Base-by-base conservation (phyloP, 768 basidiomycete species). In the Naganishia antarctica region DNA sequence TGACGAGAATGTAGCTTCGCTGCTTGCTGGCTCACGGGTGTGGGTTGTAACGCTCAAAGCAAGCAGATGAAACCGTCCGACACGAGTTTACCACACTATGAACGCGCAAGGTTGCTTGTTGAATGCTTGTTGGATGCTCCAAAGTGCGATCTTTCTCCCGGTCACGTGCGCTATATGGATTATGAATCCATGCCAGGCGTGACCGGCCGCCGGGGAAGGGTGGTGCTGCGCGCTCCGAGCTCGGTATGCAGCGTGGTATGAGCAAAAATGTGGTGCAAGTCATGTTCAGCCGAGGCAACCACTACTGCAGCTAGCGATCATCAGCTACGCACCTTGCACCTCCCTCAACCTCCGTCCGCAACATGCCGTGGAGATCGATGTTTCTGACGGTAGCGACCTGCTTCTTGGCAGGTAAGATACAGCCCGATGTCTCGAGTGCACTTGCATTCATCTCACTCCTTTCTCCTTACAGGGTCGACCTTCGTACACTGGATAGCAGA, bases 401-500 rank as follows among this genome's bases (percentile, higher is more conserved):
- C 64, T 76, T 76, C 69, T 58, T 76, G 40, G 66, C 74, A 18
- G 75, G 75, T 72, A 31, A 60, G 73, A 4, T n/a, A 26, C 12
- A 8, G 3, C n/a, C 15, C 34, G 29, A 21, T 16, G 13, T 25
- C 1, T n/a, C 43, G 12, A 21, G 4, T 47, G 37, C 28, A n/a
- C 21, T n/a, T 50, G 34, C n/a, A 31, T n/a, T 26, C 9, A 12
- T 49, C 4, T 9, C 28, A 28, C 34, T 23, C n/a, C 21, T 31
- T 25, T 9, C 6, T 3, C 15, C 37, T 48, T 45, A 28, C 64
- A 76, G 75, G 75, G 3, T 73, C 75, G 2, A 76, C 75, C 15
- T 76, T 75, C 58, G 70, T 71, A 21, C 74, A 75, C 63, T 76
- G 75, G 75, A 74, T 75, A 53, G 76, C 73, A 9, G 77, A 78